These are phyloP conservation scores for Globisporangium cystogenes DNA, from an alignment of 352 stramenopile species.

Conservation along the genomic window DNA sequence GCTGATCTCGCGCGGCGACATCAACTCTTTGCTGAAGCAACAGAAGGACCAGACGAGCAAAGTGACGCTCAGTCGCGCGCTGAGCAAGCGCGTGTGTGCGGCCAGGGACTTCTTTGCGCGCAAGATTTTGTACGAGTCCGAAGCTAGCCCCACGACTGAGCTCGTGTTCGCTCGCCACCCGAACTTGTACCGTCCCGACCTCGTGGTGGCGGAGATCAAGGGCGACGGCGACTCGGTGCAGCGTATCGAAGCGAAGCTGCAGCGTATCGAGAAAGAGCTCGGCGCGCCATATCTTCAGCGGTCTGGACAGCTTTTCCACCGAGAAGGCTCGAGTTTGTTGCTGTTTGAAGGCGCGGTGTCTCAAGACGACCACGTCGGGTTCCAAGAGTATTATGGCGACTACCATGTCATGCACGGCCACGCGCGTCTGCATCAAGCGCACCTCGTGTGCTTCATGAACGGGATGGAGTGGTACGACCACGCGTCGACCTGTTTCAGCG, in stretches of 20 bases:
- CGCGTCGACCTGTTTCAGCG: conserved; percentile 47
- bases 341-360: conserved; percentile 70
- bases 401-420: conserved; percentile 52
- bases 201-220: conserved; percentile 66
- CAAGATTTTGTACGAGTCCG: conserved; percentile 56
- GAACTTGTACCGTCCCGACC: conserved; percentile 56
- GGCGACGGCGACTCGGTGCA: conserved; percentile 57
- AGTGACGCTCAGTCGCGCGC: conserved; percentile 66
- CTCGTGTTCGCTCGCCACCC: conserved; percentile 40
- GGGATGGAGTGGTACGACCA: conserved; percentile 63
- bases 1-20: conserved; percentile 50
- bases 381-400: conserved; percentile 59
- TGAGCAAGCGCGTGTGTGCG: conserved; percentile 54
- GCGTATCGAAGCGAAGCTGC: conserved; percentile 57
- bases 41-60: conserved; percentile 44
- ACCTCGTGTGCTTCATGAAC: conserved; percentile 73
- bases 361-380: conserved; percentile 57
- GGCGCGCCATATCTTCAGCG: conserved; percentile 35
- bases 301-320: conserved; percentile 47
- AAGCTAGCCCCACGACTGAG: conserved; percentile 25
- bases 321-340: conserved; percentile 52
- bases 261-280: conserved; percentile 60
- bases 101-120: conserved; percentile 58
- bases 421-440: conserved; percentile 53
- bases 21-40: conserved; percentile 47